Base-by-base conservation (phyloP, 2,329 filamentous ascomycete genomes). In the Fusarium haematococcum region DNA sequence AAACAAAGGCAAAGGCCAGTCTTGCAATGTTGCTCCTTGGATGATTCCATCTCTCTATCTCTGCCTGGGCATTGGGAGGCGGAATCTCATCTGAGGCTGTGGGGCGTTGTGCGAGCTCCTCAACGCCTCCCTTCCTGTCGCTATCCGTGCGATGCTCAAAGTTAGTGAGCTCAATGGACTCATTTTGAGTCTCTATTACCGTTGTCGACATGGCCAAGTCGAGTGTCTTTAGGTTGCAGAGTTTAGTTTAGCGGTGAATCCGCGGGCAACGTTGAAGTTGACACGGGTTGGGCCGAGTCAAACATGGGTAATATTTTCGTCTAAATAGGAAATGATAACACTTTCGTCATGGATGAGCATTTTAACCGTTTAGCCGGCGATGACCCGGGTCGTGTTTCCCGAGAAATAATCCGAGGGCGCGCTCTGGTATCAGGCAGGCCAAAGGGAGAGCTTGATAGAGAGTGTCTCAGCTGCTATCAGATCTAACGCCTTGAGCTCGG, bases 1-100 rank as follows among this genome's bases (percentile, higher is more conserved):
- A 87, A 78, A 88, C 85, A 76, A 91, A 91, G 0, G 89, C 87
- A 41, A 84, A 84, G 0, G 45, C 78, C 1, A 85, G 70, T 30
- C 79, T 79, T 2, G 68, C 67, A 1, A 81, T 45, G 20, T 85
- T 85, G 2, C 77, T 79, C 9, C 63, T 78, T 0, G 83, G 83
- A 20, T 79, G 73, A 65, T 84, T 85, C 83, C 83, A 85, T 68
- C 80, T 65, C 67, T 84, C 81, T 0, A 72, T 67, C 20, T 79
- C 65, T 3, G 50, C 32, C 4, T 80, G 77, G 2, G 80, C 80
- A 69, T 81, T 65, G 1, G 72, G 65, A 14, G 81, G 81, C 9
- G 79, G 71, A 2, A 65, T 61, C 48, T 77, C 68, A 0, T 78
- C 68, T 1, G 60, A 33, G 2, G 43, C 43, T n/a, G 39, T 32